phyloP scores from a whole-genome alignment of 163 green algal genomes.

The Coccomyxa subellipsoidea region DNA sequence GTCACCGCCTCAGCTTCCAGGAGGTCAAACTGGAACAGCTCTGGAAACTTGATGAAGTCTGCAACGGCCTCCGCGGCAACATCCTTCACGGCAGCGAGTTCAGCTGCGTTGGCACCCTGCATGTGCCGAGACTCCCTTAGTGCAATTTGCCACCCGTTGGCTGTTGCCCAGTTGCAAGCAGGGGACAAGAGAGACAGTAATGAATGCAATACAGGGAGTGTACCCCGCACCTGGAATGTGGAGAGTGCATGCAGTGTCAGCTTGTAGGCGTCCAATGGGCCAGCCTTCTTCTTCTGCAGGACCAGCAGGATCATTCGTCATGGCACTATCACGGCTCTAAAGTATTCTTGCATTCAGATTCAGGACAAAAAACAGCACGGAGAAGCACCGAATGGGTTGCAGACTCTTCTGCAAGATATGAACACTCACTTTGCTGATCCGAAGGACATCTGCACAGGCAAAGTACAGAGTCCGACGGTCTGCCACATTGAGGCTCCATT shows the following conservation, averaged over 20 bases:
- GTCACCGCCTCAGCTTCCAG: constrained; percentile 36
- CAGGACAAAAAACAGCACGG: neutral
- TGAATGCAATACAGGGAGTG: neutral
- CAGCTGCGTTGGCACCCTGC: constrained; percentile 17
- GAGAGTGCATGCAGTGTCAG: constrained; percentile 35
- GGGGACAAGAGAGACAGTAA: neutral
- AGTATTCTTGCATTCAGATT: neutral
- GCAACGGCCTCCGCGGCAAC: constrained; percentile 37
- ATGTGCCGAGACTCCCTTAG: neutral
- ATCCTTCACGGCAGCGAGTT: constrained; percentile 26
- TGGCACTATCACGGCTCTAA: neutral
- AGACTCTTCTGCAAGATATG: no score
- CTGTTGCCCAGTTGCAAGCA: neutral
- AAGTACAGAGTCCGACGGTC: constrained; percentile 34
- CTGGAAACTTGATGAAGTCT: constrained; percentile 25
- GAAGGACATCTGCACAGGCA: constrained; percentile 36
- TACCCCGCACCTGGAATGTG: constrained; percentile 29
- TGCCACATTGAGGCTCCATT: constrained; percentile 23
- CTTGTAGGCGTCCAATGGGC: constrained; percentile 38
- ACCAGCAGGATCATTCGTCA: neutral
- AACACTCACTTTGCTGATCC: constrained; percentile 20
- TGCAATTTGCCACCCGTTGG: neutral
- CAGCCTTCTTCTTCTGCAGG: constrained; percentile 28
- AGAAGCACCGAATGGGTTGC: neutral
- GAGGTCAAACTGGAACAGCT: constrained; percentile 49